A percentile compares a stretch with the other conserved stretches of the same genome.
These are phyloP conservation scores for Thielaviopsis ethacetica DNA, from an alignment of 2,329 filamentous ascomycete species.

Conservation along the genomic window DNA sequence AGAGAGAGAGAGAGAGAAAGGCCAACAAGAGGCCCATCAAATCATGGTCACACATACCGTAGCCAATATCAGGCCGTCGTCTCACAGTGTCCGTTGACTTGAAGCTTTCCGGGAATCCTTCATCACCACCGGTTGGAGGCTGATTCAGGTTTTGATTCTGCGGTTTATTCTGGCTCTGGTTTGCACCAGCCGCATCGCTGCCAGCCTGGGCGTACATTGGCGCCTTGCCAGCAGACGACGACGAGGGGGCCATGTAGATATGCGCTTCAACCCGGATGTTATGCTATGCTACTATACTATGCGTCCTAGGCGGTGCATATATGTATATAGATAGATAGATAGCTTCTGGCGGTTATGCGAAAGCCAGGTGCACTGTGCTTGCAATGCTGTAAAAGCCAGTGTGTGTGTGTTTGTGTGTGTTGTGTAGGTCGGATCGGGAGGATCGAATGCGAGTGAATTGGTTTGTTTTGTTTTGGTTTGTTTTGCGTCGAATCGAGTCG, in stretches of 20 bases:
- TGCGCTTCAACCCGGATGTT: neutral
- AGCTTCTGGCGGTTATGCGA: too few species aligned
- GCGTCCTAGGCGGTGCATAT: too few species aligned
- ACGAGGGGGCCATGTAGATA: neutral
- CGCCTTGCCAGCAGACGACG: neutral
- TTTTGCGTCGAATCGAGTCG: neutral
- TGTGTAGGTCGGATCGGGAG: too few species aligned
- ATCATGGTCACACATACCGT: constrained; percentile 29
- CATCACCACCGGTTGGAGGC: constrained; percentile 17
- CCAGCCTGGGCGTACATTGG: neutral
- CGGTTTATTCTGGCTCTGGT: neutral
- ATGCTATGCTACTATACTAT: neutral
- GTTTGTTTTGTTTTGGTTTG: neutral
- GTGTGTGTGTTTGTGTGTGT: too few species aligned
- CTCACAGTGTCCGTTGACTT: constrained; percentile 45
- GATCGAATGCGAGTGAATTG: too few species aligned
- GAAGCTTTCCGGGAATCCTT: constrained; percentile 35
- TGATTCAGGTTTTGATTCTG: neutral
- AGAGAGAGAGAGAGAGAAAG: constrained; percentile 10
- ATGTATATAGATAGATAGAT: too few species aligned
- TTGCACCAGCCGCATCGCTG: neutral
- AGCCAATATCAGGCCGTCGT: constrained; percentile 36
- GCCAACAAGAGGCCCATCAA: neutral
- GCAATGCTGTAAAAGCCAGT: too few species aligned
- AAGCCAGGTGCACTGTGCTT: too few species aligned